These are phyloP conservation scores for Acer yangbiense DNA, from an alignment of 345 rosid genomes.

Conservation along the genomic window DNA sequence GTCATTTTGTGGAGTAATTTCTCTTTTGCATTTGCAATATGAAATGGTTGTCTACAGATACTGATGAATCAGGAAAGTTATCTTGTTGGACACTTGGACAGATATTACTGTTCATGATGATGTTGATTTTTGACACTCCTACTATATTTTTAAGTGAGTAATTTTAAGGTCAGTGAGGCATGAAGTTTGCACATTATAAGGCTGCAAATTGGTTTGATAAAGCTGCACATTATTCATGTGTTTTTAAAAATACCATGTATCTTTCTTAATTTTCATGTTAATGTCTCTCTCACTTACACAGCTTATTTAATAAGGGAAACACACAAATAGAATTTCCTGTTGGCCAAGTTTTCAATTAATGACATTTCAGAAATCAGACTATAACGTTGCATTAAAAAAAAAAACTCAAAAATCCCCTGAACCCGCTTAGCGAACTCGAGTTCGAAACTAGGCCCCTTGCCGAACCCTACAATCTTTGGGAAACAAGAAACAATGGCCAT, in stretches of 20 bases:
- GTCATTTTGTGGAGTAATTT: slow-evolving; percentile 1
- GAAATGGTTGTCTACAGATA: background rate
- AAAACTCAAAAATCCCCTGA: too few species aligned
- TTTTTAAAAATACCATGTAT: background rate
- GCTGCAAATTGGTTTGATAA: background rate
- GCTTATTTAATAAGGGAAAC: too few species aligned
- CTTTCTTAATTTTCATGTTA: background rate
- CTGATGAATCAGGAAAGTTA: background rate
- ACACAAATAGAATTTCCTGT: background rate
- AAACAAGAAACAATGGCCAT: too few species aligned
- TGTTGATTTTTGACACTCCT: background rate
- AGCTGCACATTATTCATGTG: background rate
- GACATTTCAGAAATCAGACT: too few species aligned
- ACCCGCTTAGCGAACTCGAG: too few species aligned
- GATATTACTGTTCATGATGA: background rate
- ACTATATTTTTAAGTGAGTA: background rate
- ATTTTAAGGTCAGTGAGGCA: background rate
- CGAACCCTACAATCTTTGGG: too few species aligned
- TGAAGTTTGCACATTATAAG: background rate
- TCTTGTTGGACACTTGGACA: background rate
- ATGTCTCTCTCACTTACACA: background rate
- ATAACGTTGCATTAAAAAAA: too few species aligned
- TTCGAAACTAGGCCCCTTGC: too few species aligned
- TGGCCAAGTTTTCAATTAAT: background rate
- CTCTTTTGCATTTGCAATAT: background rate